Evolutionary conservation across 768 basidiomycete species (phyloP).

Genomic region (Phlebiopsis gigantea): DNA sequence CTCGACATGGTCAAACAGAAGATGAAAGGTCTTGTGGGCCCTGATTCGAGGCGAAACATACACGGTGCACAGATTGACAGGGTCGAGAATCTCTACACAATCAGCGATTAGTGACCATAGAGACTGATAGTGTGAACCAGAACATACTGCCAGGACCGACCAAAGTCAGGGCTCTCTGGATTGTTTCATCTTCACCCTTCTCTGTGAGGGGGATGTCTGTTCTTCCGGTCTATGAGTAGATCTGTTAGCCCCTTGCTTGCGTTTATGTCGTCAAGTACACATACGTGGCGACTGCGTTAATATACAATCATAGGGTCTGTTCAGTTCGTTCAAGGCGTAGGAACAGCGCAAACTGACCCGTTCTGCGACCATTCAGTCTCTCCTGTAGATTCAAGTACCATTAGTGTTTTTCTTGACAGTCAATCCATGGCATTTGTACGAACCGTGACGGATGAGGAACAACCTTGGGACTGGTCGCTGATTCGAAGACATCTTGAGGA

Average conservation of each 20-base stretch:
- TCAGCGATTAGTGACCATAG: neutral
- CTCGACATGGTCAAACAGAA: constrained; percentile 56
- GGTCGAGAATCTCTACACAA: constrained; percentile 65
- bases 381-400: constrained; percentile 35
- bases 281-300: constrained; percentile 52
- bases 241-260: neutral
- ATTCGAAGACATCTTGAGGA: constrained; percentile 5
- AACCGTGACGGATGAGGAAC: constrained; percentile 50
- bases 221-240: constrained; percentile 62
- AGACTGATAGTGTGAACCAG: neutral
- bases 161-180: constrained; percentile 53
- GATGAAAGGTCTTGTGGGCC: constrained; percentile 80
- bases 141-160: constrained; percentile 76
- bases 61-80: constrained; percentile 66
- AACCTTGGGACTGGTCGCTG: constrained; percentile 33
- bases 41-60: constrained; percentile 85
- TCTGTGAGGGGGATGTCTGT: constrained; percentile 84
- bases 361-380: constrained; percentile 94
- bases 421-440: neutral
- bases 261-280: constrained; percentile 13
- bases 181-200: constrained; percentile 68
- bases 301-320: neutral
- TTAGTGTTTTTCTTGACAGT: neutral
- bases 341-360: constrained; percentile 43
- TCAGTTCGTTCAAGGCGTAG: neutral